phyloP scores from a whole-genome alignment of 2,329 filamentous ascomycete genomes.

The Coniella vitis region DNA sequence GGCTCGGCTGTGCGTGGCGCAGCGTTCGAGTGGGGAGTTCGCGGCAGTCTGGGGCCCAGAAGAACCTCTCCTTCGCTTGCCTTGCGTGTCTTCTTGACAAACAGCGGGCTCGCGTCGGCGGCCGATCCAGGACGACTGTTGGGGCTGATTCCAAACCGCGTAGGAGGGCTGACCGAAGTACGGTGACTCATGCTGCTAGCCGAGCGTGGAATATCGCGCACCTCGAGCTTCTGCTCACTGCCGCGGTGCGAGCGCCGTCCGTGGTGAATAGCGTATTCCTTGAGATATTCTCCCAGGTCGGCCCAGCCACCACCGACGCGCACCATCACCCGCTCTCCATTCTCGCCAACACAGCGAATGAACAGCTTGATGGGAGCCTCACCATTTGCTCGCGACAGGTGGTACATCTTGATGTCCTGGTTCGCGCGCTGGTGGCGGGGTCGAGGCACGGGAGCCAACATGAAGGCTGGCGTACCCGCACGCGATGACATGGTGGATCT shows the following conservation, averaged over 20 bases:
- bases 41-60: slow-evolving; percentile 24
- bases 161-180: slow-evolving; percentile 25
- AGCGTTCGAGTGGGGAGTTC: slow-evolving; percentile 35
- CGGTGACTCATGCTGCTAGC: slow-evolving; percentile 13
- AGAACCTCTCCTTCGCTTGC: slow-evolving; percentile 31
- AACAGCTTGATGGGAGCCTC: slow-evolving; percentile 91
- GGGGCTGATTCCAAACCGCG: slow-evolving; percentile 30
- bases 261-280: slow-evolving; percentile 89
- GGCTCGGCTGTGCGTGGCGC: slow-evolving; percentile 30
- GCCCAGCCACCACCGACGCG: slow-evolving; percentile 98
- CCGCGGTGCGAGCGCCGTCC: slow-evolving; percentile 55
- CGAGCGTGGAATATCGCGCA: slow-evolving; percentile 42
- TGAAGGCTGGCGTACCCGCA: slow-evolving; percentile 56
- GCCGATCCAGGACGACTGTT: slow-evolving; percentile 29
- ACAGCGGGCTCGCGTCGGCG: slow-evolving; percentile 40
- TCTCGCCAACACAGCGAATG: slow-evolving; percentile 84
- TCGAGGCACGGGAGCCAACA: slow-evolving; percentile 56
- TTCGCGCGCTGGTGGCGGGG: slow-evolving; percentile 44
- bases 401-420: slow-evolving; percentile 83
- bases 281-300: slow-evolving; percentile 88
- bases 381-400: slow-evolving; percentile 76
- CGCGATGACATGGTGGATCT: slow-evolving; percentile 41
- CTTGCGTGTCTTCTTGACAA: slow-evolving; percentile 47
- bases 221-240: slow-evolving; percentile 48
- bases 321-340: slow-evolving; percentile 92